Percentiles rank a stretch among this genome's conserved stretches.
These are phyloP conservation scores for Candida neerlandica DNA, from an alignment of 1,139 yeast species.

Conservation along the genomic window DNA sequence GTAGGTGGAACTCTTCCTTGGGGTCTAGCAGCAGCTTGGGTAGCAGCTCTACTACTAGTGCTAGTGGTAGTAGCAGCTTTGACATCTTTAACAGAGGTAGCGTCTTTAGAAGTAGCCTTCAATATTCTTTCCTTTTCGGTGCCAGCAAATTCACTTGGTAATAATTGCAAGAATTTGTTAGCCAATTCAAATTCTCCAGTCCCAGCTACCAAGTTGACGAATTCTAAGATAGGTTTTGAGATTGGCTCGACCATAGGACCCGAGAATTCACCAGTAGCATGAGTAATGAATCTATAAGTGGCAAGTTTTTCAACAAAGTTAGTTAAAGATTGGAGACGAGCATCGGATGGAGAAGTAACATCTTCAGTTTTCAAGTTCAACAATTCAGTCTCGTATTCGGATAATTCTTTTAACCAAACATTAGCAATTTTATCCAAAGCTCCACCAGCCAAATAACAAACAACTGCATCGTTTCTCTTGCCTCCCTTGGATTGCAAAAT, in stretches of 20 bases:
- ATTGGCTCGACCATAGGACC: constrained; percentile 55
- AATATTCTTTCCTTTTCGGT: constrained; percentile 76
- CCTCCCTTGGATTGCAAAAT: constrained; percentile 34
- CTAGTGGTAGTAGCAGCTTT: constrained; percentile 2
- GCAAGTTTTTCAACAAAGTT: constrained; percentile 83
- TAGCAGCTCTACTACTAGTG: not conserved
- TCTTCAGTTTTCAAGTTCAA: constrained; percentile 40
- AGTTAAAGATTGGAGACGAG: constrained; percentile 80
- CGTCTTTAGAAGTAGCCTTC: constrained; percentile 47
- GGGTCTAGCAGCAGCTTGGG: not conserved
- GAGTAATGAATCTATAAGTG: constrained; percentile 63
- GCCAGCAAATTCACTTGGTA: constrained; percentile 61
- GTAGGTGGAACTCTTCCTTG: constrained; percentile 5
- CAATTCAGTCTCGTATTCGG: constrained; percentile 55
- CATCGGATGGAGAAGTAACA: constrained; percentile 71
- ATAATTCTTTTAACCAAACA: constrained; percentile 83
- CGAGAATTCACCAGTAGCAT: constrained; percentile 39
- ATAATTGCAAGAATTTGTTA: constrained; percentile 60
- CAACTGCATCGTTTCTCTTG: constrained; percentile 69
- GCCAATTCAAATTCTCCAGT: constrained; percentile 88
- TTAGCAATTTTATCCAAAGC: constrained; percentile 77
- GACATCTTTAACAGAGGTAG: constrained; percentile 6
- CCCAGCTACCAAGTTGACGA: constrained; percentile 76
- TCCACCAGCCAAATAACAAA: constrained; percentile 80
- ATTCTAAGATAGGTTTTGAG: constrained; percentile 69